Evolutionary conservation across 495 filamentous ascomycete genomes (phyloP).

Genomic region (Hypoxylon trugodes): DNA sequence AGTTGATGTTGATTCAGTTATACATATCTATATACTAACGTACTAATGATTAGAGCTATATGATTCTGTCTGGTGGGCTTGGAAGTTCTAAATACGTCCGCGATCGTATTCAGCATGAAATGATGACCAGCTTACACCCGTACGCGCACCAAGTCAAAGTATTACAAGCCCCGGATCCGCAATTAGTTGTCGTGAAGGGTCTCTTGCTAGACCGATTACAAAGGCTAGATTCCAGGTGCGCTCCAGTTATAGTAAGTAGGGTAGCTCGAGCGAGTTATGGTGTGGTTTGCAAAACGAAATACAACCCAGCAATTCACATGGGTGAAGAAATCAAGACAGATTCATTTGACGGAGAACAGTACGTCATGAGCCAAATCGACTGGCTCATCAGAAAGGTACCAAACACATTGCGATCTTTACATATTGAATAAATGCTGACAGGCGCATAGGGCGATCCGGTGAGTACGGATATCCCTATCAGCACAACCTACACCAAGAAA

Average conservation of each 20-base stretch:
- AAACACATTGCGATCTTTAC: not conserved
- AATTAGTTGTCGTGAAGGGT: conserved; percentile 66
- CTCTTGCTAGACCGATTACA: conserved; percentile 64
- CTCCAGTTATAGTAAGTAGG: conserved; percentile 54
- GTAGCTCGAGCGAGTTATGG: conserved; percentile 67
- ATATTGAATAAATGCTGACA: conserved; percentile 1
- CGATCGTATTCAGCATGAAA: conserved; percentile 52
- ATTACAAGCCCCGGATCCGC: conserved; percentile 62
- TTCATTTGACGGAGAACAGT: conserved; percentile 54
- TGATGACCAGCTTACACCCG: conserved; percentile 45
- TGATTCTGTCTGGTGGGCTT: conserved; percentile 71
- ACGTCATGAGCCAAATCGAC: conserved; percentile 61
- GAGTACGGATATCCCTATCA: conserved; percentile 49
- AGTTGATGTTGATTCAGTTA: conserved; percentile 2
- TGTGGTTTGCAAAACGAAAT: conserved; percentile 57
- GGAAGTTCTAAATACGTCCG: conserved; percentile 71
- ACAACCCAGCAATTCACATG: conserved; percentile 55
- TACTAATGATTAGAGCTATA: conserved; percentile 49
- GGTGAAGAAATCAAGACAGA: conserved; percentile 54
- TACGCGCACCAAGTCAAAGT: conserved; percentile 55
- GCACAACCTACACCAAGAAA: conserved; percentile 56
- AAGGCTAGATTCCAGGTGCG: conserved; percentile 49
- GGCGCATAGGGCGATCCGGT: conserved; percentile 48
- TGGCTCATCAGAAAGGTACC: conserved; percentile 64
- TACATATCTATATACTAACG: not conserved